phyloP scores from a whole-genome alignment of 1,284 basidiomycete genomes.

The Cryptococcus hybrid region DNA sequence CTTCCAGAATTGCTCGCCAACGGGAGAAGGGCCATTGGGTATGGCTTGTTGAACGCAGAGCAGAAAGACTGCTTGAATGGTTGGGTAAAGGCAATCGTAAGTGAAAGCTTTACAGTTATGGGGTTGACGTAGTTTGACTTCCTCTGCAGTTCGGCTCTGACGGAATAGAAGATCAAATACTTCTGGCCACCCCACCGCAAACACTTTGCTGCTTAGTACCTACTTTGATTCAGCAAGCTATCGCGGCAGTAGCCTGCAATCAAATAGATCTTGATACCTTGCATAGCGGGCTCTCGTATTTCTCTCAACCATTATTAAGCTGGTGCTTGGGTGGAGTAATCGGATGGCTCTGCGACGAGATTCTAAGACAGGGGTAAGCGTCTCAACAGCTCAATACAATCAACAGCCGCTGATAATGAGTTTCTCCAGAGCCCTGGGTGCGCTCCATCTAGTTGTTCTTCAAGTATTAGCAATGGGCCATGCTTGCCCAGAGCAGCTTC shows the following conservation, averaged over 20 bases:
- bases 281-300: slow-evolving; percentile 54
- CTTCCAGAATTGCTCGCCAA: slow-evolving; percentile 29
- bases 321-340: slow-evolving; percentile 55
- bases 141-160: slow-evolving; percentile 44
- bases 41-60: slow-evolving; percentile 37
- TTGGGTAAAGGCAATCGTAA: slow-evolving; percentile 48
- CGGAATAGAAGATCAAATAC: slow-evolving; percentile 49
- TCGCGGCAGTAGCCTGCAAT: slow-evolving; percentile 50
- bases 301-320: slow-evolving; percentile 55
- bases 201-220: slow-evolving; percentile 51
- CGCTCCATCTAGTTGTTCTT: slow-evolving; percentile 44
- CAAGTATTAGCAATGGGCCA: slow-evolving; percentile 40
- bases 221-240: slow-evolving; percentile 54
- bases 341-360: slow-evolving; percentile 47
- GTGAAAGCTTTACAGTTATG: slow-evolving; percentile 10
- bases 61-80: slow-evolving; percentile 41
- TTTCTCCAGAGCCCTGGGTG: slow-evolving; percentile 29
- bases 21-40: slow-evolving; percentile 33
- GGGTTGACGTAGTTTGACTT: too few relatives aligned
- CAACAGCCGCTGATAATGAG: slow-evolving; percentile 18
- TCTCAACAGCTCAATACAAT: slow-evolving; percentile 8
- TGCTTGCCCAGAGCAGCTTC: slow-evolving; percentile 35
- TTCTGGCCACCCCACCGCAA: slow-evolving; percentile 50
- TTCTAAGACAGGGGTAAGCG: slow-evolving; percentile 44
- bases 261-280: slow-evolving; percentile 55